A percentile compares a stretch with the other conserved stretches of the same genome.
These are phyloP conservation scores for Hypoxylon sp. DNA, from an alignment of 2,329 filamentous ascomycete genomes.

Conservation along the genomic window DNA sequence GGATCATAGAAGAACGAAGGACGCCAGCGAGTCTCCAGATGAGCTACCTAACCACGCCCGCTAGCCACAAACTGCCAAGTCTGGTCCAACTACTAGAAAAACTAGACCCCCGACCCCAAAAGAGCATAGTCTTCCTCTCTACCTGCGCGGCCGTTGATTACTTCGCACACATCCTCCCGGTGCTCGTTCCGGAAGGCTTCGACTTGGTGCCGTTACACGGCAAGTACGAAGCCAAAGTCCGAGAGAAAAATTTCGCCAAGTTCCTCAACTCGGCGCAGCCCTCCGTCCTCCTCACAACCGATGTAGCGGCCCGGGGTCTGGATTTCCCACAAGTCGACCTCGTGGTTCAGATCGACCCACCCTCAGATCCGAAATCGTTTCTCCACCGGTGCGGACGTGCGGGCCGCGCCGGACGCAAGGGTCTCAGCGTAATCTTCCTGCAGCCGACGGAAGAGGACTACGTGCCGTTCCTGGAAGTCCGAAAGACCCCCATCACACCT, in stretches of 20 bases:
- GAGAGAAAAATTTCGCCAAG: slow-evolving; percentile 86
- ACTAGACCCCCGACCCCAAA: slow-evolving; percentile 80
- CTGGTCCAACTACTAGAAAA: slow-evolving; percentile 77
- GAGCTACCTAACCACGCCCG: slow-evolving; percentile 81
- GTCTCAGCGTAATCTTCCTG: slow-evolving; percentile 87
- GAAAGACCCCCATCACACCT: slow-evolving; percentile 83
- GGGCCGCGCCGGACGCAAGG: slow-evolving; percentile 87
- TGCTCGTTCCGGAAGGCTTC: slow-evolving; percentile 76
- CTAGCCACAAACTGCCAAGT: slow-evolving; percentile 84
- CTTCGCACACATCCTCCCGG: slow-evolving; percentile 83
- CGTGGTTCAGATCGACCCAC: slow-evolving; percentile 88
- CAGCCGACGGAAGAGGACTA: slow-evolving; percentile 91
- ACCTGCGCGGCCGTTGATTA: slow-evolving; percentile 97
- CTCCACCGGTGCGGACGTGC: slow-evolving; percentile 93
- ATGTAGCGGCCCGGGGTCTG: slow-evolving; percentile 89
- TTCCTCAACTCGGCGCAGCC: slow-evolving; percentile 82
- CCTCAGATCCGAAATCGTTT: slow-evolving; percentile 90
- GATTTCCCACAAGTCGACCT: slow-evolving; percentile 94
- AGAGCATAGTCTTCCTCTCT: slow-evolving; percentile 91
- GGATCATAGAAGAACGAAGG: slow-evolving; percentile 79
- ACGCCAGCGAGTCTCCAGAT: slow-evolving; percentile 95
- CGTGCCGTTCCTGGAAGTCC: slow-evolving; percentile 84
- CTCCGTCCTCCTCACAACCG: slow-evolving; percentile 89
- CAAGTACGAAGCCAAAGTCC: slow-evolving; percentile 88
- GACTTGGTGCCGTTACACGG: slow-evolving; percentile 87